phyloP scores from a whole-genome alignment of 2,329 filamentous ascomycete genomes.

The Colletotrichum karsti region DNA sequence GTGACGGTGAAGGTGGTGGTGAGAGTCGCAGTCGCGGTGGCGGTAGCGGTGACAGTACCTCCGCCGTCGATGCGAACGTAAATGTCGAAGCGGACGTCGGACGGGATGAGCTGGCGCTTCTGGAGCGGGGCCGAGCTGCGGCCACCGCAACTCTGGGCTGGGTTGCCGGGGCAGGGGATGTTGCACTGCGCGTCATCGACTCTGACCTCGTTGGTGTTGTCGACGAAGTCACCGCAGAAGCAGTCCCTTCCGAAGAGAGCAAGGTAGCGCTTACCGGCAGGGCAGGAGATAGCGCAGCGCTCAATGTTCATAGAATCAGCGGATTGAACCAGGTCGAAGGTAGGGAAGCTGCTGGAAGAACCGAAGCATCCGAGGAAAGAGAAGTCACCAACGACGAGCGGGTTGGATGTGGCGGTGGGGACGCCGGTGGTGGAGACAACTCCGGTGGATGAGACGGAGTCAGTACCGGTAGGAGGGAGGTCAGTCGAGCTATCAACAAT shows the following conservation, averaged over 20 bases:
- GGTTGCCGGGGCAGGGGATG: slow-evolving; percentile 49
- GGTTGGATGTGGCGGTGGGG: slow-evolving; percentile 9
- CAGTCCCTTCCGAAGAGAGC: slow-evolving; percentile 29
- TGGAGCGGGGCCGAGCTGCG: slow-evolving; percentile 17
- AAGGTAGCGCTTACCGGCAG: slow-evolving; percentile 18
- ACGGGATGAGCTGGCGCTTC: slow-evolving; percentile 14
- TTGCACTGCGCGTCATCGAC: slow-evolving; percentile 39
- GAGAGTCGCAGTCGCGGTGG: slow-evolving; percentile 11
- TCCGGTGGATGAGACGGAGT: not conserved
- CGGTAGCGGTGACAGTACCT: not conserved
- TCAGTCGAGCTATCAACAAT: too few species aligned
- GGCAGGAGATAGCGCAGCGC: slow-evolving; percentile 36
- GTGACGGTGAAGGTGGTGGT: slow-evolving; percentile 3
- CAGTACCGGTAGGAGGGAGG: not conserved
- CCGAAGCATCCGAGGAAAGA: slow-evolving; percentile 37
- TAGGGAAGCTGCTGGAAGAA: slow-evolving; percentile 37
- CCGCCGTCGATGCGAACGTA: not conserved
- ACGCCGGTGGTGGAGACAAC: not conserved
- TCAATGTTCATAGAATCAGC: slow-evolving; percentile 32
- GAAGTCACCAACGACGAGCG: slow-evolving; percentile 29
- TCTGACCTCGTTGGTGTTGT: slow-evolving; percentile 16
- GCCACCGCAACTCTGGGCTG: slow-evolving; percentile 51
- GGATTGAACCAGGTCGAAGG: slow-evolving; percentile 31
- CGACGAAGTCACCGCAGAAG: slow-evolving; percentile 33
- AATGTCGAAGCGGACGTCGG: slow-evolving; percentile 20